A percentile compares a stretch with the other conserved stretches of the same genome.
Evolutionary conservation across 2,329 filamentous ascomycete genomes (phyloP).

Genomic region (Exophiala calicioides): DNA sequence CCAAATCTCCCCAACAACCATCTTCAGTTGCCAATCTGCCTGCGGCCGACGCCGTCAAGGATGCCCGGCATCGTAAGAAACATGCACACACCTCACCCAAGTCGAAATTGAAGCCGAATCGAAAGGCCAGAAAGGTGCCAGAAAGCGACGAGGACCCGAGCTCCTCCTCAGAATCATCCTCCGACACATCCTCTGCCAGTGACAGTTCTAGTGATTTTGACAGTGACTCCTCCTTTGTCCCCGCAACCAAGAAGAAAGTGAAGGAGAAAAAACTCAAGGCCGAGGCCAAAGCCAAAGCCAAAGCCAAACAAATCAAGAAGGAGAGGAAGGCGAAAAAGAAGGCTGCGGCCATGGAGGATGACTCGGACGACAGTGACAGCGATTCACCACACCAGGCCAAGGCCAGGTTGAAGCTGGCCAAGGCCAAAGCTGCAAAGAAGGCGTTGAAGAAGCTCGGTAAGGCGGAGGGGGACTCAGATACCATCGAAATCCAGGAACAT

Average conservation of each 20-base stretch:
- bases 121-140: slow-evolving; percentile 7
- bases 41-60: slow-evolving; percentile 12
- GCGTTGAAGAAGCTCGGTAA: slow-evolving; percentile 9
- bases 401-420: slow-evolving; percentile 2
- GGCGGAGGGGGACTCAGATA: slow-evolving; percentile 8
- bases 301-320: slow-evolving; percentile 14
- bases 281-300: slow-evolving; percentile 16
- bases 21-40: slow-evolving; percentile 8
- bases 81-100: slow-evolving; percentile 6
- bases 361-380: slow-evolving; percentile 10
- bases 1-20: slow-evolving; percentile 12
- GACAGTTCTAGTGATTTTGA: slow-evolving; percentile 18
- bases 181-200: slow-evolving; percentile 11
- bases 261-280: slow-evolving; percentile 22
- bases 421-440: slow-evolving; percentile 9
- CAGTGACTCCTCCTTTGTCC: slow-evolving; percentile 16
- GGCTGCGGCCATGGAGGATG: slow-evolving; percentile 11
- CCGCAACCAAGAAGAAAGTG: slow-evolving; percentile 16
- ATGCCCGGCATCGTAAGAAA: slow-evolving; percentile 17
- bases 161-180: slow-evolving; percentile 9
- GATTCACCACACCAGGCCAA: slow-evolving; percentile 3
- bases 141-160: slow-evolving; percentile 6
- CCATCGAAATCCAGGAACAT: slow-evolving; percentile 18
- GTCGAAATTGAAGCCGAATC: slow-evolving; percentile 9
- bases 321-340: slow-evolving; percentile 9